A percentile compares a stretch with the other conserved stretches of the same genome.
Evolutionary conservation across 306 rosid genomes (phyloP).

Genomic region (Rosa rugosa): DNA sequence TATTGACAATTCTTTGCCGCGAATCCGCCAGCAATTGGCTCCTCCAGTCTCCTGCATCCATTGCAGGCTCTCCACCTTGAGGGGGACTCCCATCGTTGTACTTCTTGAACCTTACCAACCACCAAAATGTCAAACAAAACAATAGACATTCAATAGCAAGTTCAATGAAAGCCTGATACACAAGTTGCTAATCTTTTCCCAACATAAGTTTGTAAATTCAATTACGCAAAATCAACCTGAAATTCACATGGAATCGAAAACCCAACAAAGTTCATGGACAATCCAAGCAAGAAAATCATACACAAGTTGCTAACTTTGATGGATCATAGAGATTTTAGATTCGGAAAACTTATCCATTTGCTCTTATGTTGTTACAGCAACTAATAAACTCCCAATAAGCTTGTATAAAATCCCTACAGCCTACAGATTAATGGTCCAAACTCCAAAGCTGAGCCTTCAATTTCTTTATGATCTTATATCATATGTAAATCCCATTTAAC

Average conservation of each 20-base stretch:
- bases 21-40: constrained; percentile 37
- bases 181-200: not conserved
- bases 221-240: not conserved
- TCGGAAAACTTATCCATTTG: not conserved
- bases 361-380: no score
- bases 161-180: not conserved
- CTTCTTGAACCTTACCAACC: constrained; percentile 17
- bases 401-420: not conserved
- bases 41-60: constrained; percentile 52
- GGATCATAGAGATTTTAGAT: not conserved
- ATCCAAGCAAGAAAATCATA: not conserved
- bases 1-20: constrained; percentile 48
- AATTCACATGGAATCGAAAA: not conserved
- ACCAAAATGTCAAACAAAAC: not conserved
- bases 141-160: not conserved
- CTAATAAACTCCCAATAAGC: not conserved
- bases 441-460: not conserved
- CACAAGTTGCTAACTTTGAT: not conserved
- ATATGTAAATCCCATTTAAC: not conserved
- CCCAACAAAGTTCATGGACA: not conserved
- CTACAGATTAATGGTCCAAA: not conserved
- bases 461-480: not conserved
- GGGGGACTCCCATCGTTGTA: constrained; percentile 18
- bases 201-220: not conserved
- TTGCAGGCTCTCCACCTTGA: constrained; percentile 23